Conservation (phyloP, 2,329 filamentous ascomycete species). For the Aspergillus vadensis region DNA sequence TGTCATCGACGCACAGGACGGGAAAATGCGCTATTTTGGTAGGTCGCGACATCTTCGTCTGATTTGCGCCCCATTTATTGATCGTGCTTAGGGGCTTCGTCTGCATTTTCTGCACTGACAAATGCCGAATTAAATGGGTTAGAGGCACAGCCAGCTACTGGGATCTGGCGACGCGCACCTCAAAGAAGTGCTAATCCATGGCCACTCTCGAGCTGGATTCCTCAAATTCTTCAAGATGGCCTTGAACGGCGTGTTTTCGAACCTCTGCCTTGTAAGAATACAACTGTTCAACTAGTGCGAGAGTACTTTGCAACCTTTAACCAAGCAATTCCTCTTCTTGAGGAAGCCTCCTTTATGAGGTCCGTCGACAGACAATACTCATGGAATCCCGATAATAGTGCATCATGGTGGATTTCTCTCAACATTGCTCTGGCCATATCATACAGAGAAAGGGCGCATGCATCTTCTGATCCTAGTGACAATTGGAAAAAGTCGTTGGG, state of each 20-base stretch:
- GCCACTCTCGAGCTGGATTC: constrained; percentile 20
- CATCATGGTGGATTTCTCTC: constrained; percentile 23
- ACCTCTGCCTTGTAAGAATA: constrained; percentile 12
- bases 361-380: constrained; percentile 21
- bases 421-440: constrained; percentile 26
- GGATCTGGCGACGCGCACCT: constrained; percentile 2
- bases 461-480: constrained; percentile 6
- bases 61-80: not conserved
- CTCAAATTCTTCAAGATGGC: constrained; percentile 18
- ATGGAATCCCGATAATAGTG: constrained; percentile 23
- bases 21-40: constrained; percentile 26
- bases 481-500: constrained; percentile 22
- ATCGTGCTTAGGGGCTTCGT: constrained; percentile 18
- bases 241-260: constrained; percentile 16
- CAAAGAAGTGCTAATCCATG: constrained; percentile 12
- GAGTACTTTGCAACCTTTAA: constrained; percentile 20
- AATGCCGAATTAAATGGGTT: not conserved
- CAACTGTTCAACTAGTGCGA: constrained; percentile 11
- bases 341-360: constrained; percentile 10
- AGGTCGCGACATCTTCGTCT: not conserved
- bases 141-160: constrained; percentile 7
- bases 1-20: constrained; percentile 16
- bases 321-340: constrained; percentile 17
- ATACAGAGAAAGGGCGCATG: constrained; percentile 19
- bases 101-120: constrained; percentile 15